Evolutionary conservation across 1,284 basidiomycete genomes (phyloP).

Genomic region (Jaminaea rosea): DNA sequence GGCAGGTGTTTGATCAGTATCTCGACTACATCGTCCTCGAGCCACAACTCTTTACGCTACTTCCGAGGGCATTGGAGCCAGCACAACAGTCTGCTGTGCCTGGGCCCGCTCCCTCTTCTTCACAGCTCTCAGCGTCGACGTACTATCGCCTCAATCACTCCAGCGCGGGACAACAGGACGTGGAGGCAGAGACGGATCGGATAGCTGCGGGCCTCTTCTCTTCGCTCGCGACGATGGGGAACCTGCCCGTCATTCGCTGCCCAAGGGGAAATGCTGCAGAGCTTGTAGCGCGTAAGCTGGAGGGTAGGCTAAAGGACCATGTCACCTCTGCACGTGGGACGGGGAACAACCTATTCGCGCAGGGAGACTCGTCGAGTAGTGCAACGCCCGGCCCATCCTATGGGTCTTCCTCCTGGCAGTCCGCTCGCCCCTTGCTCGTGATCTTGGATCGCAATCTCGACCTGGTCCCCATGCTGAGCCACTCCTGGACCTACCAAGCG

Average conservation of each 20-base stretch:
- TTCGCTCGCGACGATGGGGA: constrained; percentile 81
- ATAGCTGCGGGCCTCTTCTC: constrained; percentile 85
- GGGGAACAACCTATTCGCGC: constrained; percentile 44
- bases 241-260: constrained; percentile 87
- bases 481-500: constrained; percentile 99
- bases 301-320: constrained; percentile 83
- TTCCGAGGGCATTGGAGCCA: constrained; percentile 52
- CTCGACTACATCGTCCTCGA: constrained; percentile 93
- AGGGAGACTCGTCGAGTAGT: not conserved
- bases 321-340: constrained; percentile 59
- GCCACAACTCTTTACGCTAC: constrained; percentile 82
- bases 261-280: constrained; percentile 95
- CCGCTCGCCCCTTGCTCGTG: constrained; percentile 57
- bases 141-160: constrained; percentile 91
- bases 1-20: constrained; percentile 59
- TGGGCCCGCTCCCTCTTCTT: not conserved
- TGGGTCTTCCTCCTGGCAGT: constrained; percentile 14
- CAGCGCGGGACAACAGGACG: constrained; percentile 74
- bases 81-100: constrained; percentile 1
- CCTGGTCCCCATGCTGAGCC: constrained; percentile 84
- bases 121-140: constrained; percentile 37
- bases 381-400: constrained; percentile 4
- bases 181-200: constrained; percentile 87
- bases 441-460: constrained; percentile 93
- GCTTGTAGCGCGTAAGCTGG: constrained; percentile 92